Evolutionary conservation across 371 early-diverging fungal genomes (phyloP).

Genomic region (Choanephora cucurbitarum): DNA sequence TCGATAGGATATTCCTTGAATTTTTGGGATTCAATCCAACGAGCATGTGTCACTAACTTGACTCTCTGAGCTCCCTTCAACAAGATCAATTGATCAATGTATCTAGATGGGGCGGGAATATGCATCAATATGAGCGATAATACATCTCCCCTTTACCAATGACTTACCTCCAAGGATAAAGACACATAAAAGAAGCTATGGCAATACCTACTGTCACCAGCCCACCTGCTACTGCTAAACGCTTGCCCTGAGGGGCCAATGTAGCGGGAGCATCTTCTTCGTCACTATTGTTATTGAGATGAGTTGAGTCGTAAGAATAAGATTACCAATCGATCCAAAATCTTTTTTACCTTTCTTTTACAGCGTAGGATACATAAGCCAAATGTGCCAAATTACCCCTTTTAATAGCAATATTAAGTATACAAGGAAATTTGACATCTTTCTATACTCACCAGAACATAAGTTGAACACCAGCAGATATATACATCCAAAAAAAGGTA

Average conservation of each 20-base stretch:
- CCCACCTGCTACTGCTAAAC: constrained; percentile 45
- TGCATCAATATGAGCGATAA: neutral
- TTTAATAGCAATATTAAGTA: neutral
- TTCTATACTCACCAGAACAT: constrained; percentile 47
- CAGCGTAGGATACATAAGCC: constrained; percentile 45
- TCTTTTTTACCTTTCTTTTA: constrained; percentile 41
- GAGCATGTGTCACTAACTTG: constrained; percentile 44
- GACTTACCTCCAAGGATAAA: constrained; percentile 57
- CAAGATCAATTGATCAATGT: constrained; percentile 41
- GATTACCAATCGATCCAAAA: too few species aligned
- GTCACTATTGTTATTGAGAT: constrained; percentile 19
- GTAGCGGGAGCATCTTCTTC: constrained; percentile 41
- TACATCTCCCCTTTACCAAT: too few species aligned
- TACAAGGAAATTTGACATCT: too few species aligned
- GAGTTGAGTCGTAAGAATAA: neutral
- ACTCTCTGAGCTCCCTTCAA: constrained; percentile 38
- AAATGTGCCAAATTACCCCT: constrained; percentile 57
- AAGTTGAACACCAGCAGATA: constrained; percentile 53
- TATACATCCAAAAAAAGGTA: constrained; percentile 48
- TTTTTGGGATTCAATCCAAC: constrained; percentile 35
- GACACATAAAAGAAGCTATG: constrained; percentile 48
- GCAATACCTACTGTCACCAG: constrained; percentile 44
- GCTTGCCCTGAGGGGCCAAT: constrained; percentile 42
- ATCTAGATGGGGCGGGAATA: constrained; percentile 22
- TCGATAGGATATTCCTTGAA: constrained; percentile 44